Evolutionary conservation across 2,329 filamentous ascomycete species (phyloP).

Genomic region (Dactylellina leptospora): DNA sequence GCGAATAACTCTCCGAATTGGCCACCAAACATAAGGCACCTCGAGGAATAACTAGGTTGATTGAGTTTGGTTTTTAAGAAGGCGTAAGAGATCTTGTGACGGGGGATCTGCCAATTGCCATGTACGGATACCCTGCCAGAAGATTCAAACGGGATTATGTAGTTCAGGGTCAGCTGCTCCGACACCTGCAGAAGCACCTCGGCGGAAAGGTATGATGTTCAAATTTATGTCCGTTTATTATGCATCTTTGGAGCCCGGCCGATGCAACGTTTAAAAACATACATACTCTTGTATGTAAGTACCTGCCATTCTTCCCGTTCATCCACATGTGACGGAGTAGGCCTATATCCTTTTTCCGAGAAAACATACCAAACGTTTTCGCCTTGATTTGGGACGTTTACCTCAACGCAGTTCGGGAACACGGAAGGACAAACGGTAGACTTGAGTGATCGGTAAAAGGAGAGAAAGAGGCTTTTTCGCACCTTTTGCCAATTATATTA

Average conservation of each 20-base stretch:
- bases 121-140: constrained; percentile 17
- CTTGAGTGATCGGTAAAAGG: constrained; percentile 11
- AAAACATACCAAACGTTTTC: neutral
- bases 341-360: constrained; percentile 27
- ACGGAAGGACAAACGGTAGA: constrained; percentile 22
- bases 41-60: neutral
- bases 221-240: too few species aligned
- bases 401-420: constrained; percentile 20
- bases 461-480: constrained; percentile 30
- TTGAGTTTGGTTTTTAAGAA: neutral
- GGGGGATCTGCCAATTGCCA: constrained; percentile 25
- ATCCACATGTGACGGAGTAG: constrained; percentile 6
- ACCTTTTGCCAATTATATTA: constrained; percentile 23
- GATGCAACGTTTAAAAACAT: constrained; percentile 4
- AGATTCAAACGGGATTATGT: constrained; percentile 6
- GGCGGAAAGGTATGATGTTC: constrained; percentile 1
- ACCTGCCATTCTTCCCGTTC: constrained; percentile 33
- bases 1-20: neutral
- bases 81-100: neutral
- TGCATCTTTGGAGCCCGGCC: constrained; percentile 14
- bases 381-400: neutral
- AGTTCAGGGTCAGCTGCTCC: constrained; percentile 17
- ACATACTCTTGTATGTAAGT: neutral
- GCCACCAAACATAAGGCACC: neutral
- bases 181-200: neutral